Conservation (phyloP, 768 basidiomycete species). For the Lactarius indigo region DNA sequence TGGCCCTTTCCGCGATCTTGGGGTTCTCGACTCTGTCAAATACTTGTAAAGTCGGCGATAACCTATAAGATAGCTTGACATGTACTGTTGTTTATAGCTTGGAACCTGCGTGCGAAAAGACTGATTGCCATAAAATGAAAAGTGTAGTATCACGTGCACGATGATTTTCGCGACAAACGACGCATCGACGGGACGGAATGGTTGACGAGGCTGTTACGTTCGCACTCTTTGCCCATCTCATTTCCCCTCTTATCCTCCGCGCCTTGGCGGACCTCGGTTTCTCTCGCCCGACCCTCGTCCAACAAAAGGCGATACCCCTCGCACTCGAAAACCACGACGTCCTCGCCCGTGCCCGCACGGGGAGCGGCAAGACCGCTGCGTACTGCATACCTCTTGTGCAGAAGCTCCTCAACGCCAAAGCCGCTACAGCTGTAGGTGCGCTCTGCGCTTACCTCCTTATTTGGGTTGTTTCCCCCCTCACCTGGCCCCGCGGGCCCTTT, state of each 20-base stretch:
- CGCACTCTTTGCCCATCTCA: conserved; percentile 61
- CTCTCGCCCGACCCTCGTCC: conserved; percentile 87
- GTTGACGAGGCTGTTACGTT: conserved; percentile 30
- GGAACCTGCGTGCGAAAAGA: no score
- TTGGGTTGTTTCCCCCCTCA: not conserved
- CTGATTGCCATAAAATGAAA: no score
- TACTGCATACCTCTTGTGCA: conserved; percentile 91
- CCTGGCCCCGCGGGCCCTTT: not conserved
- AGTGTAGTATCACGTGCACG: not conserved
- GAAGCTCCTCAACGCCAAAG: conserved; percentile 78
- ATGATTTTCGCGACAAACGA: not conserved
- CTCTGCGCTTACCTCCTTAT: not conserved
- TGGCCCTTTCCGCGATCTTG: no score
- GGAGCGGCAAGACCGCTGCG: conserved; percentile 95
- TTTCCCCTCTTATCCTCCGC: conserved; percentile 82
- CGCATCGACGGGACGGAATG: not conserved
- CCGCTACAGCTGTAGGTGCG: conserved; percentile 48
- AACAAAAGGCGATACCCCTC: conserved; percentile 87
- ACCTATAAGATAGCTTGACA: no score
- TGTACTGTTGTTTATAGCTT: no score
- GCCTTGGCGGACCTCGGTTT: conserved; percentile 90
- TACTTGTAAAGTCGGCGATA: no score
- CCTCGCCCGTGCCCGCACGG: conserved; percentile 90
- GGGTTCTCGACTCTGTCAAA: no score
- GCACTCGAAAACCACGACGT: conserved; percentile 88